phyloP scores from a whole-genome alignment of 345 rosid species.

The Citrus maxima region DNA sequence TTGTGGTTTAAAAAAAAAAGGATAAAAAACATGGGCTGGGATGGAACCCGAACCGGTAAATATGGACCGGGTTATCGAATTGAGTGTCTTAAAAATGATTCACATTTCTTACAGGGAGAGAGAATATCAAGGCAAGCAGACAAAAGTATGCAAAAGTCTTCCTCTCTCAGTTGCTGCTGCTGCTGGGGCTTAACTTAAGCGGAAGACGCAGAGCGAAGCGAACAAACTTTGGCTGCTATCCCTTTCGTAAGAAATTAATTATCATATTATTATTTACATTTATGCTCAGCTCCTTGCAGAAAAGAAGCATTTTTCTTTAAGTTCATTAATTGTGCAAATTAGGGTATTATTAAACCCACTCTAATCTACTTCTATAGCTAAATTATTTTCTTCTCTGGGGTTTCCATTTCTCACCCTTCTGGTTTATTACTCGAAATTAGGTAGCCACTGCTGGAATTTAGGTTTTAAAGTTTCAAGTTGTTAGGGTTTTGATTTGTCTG shows the following conservation, averaged over 20 bases:
- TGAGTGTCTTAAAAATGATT: background rate
- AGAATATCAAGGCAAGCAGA: background rate
- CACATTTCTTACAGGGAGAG: background rate
- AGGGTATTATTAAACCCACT: conserved; percentile 2
- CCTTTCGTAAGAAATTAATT: conserved; percentile 1
- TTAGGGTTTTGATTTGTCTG: background rate
- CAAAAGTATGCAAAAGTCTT: background rate
- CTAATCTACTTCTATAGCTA: background rate
- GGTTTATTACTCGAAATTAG: background rate
- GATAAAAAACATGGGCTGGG: background rate
- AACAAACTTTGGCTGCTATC: background rate
- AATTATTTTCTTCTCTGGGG: background rate
- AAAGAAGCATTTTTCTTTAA: background rate
- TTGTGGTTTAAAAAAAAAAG: background rate
- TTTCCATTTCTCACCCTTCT: background rate
- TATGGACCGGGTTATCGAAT: background rate
- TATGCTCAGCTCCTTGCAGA: background rate
- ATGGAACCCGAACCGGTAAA: background rate
- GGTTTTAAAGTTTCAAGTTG: background rate
- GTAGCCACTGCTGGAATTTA: background rate
- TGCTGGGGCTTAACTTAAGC: background rate
- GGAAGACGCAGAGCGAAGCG: background rate
- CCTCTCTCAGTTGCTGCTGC: background rate
- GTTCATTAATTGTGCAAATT: background rate
- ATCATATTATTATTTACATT: background rate